phyloP scores from a whole-genome alignment of 176 grass and related monocot genomes.

The Carex littledalei region DNA sequence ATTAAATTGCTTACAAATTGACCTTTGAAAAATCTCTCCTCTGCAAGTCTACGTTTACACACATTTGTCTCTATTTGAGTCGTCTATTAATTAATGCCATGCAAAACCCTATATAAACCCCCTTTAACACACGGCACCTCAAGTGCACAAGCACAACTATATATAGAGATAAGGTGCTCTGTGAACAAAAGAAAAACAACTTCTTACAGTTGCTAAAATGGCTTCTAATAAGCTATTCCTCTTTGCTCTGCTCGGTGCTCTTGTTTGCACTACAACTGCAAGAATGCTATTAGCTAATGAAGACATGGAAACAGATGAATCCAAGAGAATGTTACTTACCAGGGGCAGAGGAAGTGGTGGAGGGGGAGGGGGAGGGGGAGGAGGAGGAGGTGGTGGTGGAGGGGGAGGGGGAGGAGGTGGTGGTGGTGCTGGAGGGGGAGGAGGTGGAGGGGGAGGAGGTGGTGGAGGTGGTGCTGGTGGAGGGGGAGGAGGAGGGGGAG shows the following conservation, averaged over 20 bases:
- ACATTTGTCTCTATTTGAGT: too few relatives aligned
- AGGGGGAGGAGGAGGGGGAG: background rate
- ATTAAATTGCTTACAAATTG: background rate
- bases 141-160: background rate
- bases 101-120: background rate
- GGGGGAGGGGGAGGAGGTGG: background rate
- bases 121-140: background rate
- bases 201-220: background rate
- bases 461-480: background rate
- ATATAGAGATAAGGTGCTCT: too few relatives aligned
- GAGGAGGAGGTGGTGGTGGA: background rate
- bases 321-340: background rate
- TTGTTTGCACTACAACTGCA: background rate
- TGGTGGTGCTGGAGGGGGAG: background rate
- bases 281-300: background rate
- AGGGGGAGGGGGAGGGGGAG: background rate
- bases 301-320: background rate
- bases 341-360: background rate
- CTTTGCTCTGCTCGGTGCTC: background rate
- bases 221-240: background rate
- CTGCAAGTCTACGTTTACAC: too few relatives aligned
- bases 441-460: too few relatives aligned
- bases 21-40: background rate
- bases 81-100: background rate
- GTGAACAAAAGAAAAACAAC: background rate